Conservation (phyloP, 78 protist genomes). For the Protostelium mycophagum region DNA sequence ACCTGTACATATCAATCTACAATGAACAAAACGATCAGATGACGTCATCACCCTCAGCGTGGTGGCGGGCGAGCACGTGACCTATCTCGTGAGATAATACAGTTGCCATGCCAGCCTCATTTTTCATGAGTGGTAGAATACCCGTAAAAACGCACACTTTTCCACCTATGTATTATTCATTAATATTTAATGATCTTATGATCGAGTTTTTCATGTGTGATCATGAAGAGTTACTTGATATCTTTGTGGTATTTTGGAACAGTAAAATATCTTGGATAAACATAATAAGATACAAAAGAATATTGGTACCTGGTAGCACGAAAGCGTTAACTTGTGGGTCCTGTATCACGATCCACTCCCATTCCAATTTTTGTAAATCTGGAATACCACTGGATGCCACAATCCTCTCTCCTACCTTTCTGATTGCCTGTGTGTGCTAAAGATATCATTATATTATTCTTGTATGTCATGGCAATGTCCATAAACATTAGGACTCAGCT, state of each 20-base stretch:
- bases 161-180: slow-evolving; percentile 2
- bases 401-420: slow-evolving; percentile 14
- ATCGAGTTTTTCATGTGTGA: too few relatives aligned
- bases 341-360: slow-evolving; percentile 58
- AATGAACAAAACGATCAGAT: background rate
- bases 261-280: too few relatives aligned
- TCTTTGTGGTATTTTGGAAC: too few relatives aligned
- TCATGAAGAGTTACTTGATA: too few relatives aligned
- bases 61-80: slow-evolving; percentile 48
- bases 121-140: background rate
- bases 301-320: slow-evolving; percentile 42
- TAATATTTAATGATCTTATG: slow-evolving; percentile 9
- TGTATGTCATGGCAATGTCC: background rate
- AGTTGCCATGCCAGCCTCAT: slow-evolving; percentile 7
- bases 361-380: slow-evolving; percentile 4
- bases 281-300: slow-evolving; percentile 11
- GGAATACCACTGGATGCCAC: slow-evolving; percentile 9
- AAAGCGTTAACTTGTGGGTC: slow-evolving; percentile 24
- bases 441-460: background rate
- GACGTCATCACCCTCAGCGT: slow-evolving; percentile 25
- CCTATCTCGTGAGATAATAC: slow-evolving; percentile 52
- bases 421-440: background rate
- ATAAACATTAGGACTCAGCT: too few relatives aligned
- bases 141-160: background rate
- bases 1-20: background rate